phyloP scores from a whole-genome alignment of 2,329 filamentous ascomycete genomes.

The Aspergillus nomiae region DNA sequence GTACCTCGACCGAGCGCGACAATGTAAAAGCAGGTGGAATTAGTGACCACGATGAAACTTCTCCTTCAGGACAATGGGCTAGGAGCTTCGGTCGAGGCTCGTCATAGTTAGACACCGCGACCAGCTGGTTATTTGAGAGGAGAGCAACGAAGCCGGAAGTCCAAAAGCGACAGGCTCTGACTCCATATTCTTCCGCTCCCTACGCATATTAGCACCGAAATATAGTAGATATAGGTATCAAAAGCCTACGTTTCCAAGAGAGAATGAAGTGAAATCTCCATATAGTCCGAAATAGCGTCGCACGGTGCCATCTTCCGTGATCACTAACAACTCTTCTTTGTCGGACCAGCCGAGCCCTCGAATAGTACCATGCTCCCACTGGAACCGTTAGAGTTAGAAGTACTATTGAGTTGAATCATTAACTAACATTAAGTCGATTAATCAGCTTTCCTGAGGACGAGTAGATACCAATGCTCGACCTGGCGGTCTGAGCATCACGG shows the following conservation, averaged over 20 bases:
- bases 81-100: slow-evolving; percentile 87
- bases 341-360: slow-evolving; percentile 94
- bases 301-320: slow-evolving; percentile 87
- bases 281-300: slow-evolving; percentile 90
- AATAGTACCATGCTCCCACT: slow-evolving; percentile 89
- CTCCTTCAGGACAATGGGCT: slow-evolving; percentile 72
- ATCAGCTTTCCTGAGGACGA: slow-evolving; percentile 89
- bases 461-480: slow-evolving; percentile 90
- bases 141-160: slow-evolving; percentile 89
- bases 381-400: slow-evolving; percentile 2
- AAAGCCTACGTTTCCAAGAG: slow-evolving; percentile 69
- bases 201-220: slow-evolving; percentile 28
- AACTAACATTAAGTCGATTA: slow-evolving; percentile 66
- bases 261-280: slow-evolving; percentile 93
- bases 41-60: slow-evolving; percentile 84
- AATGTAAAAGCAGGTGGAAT: slow-evolving; percentile 86
- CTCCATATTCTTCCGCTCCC: slow-evolving; percentile 84
- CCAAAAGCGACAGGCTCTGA: slow-evolving; percentile 90
- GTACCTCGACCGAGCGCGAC: slow-evolving; percentile 88
- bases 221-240: too few relatives aligned
- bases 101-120: slow-evolving; percentile 85
- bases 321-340: slow-evolving; percentile 85
- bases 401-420: neutral
- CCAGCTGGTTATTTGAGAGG: slow-evolving; percentile 80
- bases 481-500: slow-evolving; percentile 69